Percentiles rank a stretch among this genome's conserved stretches.
Conservation (phyloP, 2,329 filamentous ascomycete species). For the Neofusicoccum parvum region DNA sequence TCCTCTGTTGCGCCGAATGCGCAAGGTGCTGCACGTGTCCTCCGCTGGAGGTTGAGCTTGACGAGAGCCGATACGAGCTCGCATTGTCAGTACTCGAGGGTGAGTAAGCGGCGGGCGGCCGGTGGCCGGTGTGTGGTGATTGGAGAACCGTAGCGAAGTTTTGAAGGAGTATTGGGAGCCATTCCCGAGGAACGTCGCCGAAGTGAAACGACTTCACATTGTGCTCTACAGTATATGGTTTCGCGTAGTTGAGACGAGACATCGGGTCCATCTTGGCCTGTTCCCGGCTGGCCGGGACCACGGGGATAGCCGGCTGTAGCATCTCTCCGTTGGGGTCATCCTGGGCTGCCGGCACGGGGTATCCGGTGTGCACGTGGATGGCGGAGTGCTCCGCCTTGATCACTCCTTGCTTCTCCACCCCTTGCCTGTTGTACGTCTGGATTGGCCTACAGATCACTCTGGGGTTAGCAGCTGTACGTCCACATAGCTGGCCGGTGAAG, state of each 20-base stretch:
- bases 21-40: no score
- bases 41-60: no score
- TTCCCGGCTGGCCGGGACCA: constrained; percentile 18
- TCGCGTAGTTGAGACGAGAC: constrained; percentile 30
- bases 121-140: background rate
- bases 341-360: background rate
- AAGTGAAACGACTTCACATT: constrained; percentile 34
- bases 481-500: no score
- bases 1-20: no score
- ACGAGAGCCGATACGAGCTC: no score
- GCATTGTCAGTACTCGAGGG: background rate
- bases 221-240: constrained; percentile 33
- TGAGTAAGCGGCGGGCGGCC: background rate
- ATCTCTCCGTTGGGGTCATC: constrained; percentile 14
- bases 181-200: constrained; percentile 24
- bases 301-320: constrained; percentile 24
- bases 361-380: background rate
- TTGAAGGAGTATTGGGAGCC: background rate
- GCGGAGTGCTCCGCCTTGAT: constrained; percentile 13
- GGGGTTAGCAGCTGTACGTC: no score
- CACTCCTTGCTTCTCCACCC: constrained; percentile 1
- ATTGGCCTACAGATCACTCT: constrained; percentile 1
- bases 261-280: constrained; percentile 26
- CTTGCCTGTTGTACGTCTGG: constrained; percentile 17
- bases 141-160: constrained; percentile 5